Evolutionary conservation across 1,284 basidiomycete species (phyloP).

Genomic region (Papiliotrema fonsecae): DNA sequence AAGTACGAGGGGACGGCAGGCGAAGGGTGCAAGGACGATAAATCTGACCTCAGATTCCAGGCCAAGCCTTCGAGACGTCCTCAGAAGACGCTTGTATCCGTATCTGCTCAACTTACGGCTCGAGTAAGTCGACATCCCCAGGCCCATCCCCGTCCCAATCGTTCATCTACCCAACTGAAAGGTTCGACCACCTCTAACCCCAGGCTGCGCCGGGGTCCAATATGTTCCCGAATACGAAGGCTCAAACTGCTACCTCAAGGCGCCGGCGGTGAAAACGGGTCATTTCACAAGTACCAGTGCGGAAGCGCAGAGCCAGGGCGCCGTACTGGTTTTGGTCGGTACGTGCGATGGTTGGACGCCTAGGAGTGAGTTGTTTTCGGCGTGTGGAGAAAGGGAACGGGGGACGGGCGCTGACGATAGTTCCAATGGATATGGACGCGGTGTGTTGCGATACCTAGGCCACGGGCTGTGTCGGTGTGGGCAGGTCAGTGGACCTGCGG

Average conservation of each 20-base stretch:
- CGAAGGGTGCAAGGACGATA: neutral
- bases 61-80: neutral
- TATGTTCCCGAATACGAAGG: neutral
- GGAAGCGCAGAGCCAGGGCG: neutral
- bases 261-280: neutral
- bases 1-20: neutral
- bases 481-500: too few relatives aligned
- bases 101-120: neutral
- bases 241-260: neutral
- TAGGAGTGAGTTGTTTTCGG: neutral
- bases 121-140: neutral
- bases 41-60: neutral
- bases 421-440: neutral
- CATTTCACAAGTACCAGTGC: neutral
- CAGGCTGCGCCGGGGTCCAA: constrained; percentile 1
- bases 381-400: neutral
- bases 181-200: neutral
- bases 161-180: neutral
- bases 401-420: neutral
- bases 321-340: neutral
- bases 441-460: neutral
- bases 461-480: too few relatives aligned
- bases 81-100: neutral
- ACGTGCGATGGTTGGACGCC: neutral
- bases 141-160: too few relatives aligned